Conservation (phyloP, 1,284 basidiomycete species). For the Paramarasmius palmivorus region DNA sequence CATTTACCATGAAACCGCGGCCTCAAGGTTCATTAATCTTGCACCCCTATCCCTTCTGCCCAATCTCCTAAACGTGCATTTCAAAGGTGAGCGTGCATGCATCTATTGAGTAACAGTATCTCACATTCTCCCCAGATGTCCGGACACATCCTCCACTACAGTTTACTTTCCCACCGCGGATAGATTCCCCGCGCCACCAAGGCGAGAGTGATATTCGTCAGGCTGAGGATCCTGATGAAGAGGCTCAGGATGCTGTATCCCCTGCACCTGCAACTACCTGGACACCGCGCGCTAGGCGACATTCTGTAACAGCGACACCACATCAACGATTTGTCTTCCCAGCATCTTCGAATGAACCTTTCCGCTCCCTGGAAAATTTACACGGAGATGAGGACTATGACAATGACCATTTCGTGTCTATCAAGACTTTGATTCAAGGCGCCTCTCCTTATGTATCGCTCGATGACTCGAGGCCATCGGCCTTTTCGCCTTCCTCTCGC, state of each 20-base stretch:
- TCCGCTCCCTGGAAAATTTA: not conserved
- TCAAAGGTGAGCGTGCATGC: slow-evolving; percentile 46
- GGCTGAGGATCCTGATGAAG: slow-evolving; percentile 25
- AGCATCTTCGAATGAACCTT: not conserved
- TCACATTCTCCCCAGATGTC: slow-evolving; percentile 42
- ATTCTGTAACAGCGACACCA: not conserved
- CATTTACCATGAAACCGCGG: slow-evolving; percentile 70
- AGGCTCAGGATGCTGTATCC: slow-evolving; percentile 36
- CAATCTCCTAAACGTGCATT: slow-evolving; percentile 57
- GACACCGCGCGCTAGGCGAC: not conserved
- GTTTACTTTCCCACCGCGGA: slow-evolving; percentile 53
- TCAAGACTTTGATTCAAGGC: slow-evolving; percentile 33
- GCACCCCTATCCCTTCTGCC: slow-evolving; percentile 59
- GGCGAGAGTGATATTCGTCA: not conserved
- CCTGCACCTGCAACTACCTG: slow-evolving; percentile 23
- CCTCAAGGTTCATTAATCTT: slow-evolving; percentile 63
- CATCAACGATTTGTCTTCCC: not conserved
- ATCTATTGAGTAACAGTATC: not conserved
- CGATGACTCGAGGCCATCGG: slow-evolving; percentile 42
- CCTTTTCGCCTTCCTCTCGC: slow-evolving; percentile 39
- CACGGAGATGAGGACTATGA: slow-evolving; percentile 17
- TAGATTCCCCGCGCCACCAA: slow-evolving; percentile 12
- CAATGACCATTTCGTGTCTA: slow-evolving; percentile 32
- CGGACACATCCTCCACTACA: slow-evolving; percentile 62
- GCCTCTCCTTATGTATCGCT: slow-evolving; percentile 44